Evolutionary conservation across 768 basidiomycete species (phyloP), one percentile per base, ranked within the genome.

Genomic region (Termitomyces sp.): DNA sequence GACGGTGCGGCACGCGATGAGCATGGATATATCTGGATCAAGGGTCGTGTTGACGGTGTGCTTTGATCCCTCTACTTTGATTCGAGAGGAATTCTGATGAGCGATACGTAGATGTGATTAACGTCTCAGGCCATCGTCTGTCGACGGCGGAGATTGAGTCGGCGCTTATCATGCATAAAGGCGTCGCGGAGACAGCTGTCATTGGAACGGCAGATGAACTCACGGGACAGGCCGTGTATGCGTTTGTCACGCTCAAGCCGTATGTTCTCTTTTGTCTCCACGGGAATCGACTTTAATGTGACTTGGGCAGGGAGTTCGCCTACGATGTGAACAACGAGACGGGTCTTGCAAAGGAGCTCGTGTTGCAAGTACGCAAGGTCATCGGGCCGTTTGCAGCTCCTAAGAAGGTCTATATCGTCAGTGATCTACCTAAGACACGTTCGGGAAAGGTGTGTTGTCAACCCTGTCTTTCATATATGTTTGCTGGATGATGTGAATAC

Each of bases 1-100:
- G 96, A 99, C 65, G 97, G 96, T 44, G 96, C 95, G 30, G 88
- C 89, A 14, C 83, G 96, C 21, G 97, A 98, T 67, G 85, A 88
- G 62, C 86, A 98, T 63, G 97, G 96, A 1, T 98, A 99, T 75
- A 90, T 96, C 68, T 98, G 97, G 96, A 98, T 99, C 73, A 94
- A 94, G 72, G 97, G 96, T 51, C 85, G 97, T 62, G 84, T 98
- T 50, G 97, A 99, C 71, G 94, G 89, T 79, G 62, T 73, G 79
- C 62, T 50, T 10, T 38, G 3, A 17, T 54, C 26, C 12, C n/a
- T 50, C 53, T n/a, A 44, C n/a, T 55, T 21, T 5, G 33, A 19
- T 10, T 15, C 38, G 26, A 37, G 5, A 6, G 19, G 14, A 6
- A 28, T 40, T 56, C 40, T 50, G 21, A 35, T 26, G 17, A 17